phyloP scores from a whole-genome alignment of 768 basidiomycete species.

The Boletus rubroflammeus region DNA sequence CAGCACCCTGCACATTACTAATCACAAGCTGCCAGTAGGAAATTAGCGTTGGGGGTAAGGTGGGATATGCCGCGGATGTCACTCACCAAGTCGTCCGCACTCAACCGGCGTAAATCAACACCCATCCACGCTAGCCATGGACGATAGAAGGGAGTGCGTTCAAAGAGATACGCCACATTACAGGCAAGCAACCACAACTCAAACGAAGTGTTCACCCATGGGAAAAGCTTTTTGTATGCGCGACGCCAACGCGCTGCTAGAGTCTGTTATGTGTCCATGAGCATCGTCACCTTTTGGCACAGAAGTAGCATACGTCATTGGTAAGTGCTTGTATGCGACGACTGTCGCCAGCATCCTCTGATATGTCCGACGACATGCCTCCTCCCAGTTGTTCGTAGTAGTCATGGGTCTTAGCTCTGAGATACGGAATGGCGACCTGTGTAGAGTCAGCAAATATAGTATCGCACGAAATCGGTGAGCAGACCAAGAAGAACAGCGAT shows the following conservation, averaged over 20 bases:
- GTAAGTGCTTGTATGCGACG: slow-evolving; percentile 44
- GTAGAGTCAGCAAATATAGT: neutral
- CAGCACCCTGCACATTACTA: slow-evolving; percentile 11
- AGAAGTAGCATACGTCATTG: slow-evolving; percentile 45
- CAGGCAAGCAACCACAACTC: slow-evolving; percentile 81
- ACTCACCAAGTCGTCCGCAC: slow-evolving; percentile 74
- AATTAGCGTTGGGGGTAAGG: slow-evolving; percentile 1
- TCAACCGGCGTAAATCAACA: slow-evolving; percentile 75
- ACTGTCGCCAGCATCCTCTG: slow-evolving; percentile 49
- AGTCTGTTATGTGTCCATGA: slow-evolving; percentile 36
- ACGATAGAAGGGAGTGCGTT: slow-evolving; percentile 78
- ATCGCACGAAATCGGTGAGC: slow-evolving; percentile 23
- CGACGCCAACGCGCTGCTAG: slow-evolving; percentile 52
- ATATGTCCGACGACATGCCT: slow-evolving; percentile 61
- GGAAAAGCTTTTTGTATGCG: slow-evolving; percentile 72
- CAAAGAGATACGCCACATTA: slow-evolving; percentile 90
- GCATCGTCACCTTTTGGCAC: neutral
- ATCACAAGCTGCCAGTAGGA: slow-evolving; percentile 14
- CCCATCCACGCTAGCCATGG: slow-evolving; percentile 90
- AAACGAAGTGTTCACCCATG: slow-evolving; percentile 72
- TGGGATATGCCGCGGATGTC: neutral
- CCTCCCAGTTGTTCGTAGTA: slow-evolving; percentile 90
- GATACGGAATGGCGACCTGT: slow-evolving; percentile 81
- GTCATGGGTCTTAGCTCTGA: slow-evolving; percentile 85
- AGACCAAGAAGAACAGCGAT: slow-evolving; percentile 77